Evolutionary conservation across 2,329 filamentous ascomycete genomes (phyloP).

Genomic region (Nothophaeocryptopus gaeumannii): DNA sequence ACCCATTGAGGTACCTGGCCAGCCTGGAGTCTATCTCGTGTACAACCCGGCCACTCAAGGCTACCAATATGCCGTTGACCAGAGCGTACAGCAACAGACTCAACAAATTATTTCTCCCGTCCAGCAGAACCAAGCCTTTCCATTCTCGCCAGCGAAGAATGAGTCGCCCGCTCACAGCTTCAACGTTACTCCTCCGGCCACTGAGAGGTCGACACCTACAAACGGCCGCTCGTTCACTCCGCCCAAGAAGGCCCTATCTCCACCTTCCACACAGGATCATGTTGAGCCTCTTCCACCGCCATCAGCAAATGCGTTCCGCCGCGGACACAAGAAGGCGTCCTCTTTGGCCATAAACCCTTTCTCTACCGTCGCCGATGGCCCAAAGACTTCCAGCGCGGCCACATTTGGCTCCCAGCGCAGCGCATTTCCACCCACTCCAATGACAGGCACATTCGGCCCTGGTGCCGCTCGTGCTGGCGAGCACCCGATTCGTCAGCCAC

Average conservation of each 20-base stretch:
- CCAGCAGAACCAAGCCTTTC: constrained; percentile 28
- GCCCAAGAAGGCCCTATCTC: constrained; percentile 63
- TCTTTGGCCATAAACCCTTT: constrained; percentile 63
- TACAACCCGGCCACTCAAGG: constrained; percentile 86
- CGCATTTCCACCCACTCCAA: constrained; percentile 70
- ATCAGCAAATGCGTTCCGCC: constrained; percentile 87
- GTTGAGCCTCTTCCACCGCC: constrained; percentile 76
- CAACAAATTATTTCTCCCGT: constrained; percentile 31
- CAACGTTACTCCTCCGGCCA: constrained; percentile 73
- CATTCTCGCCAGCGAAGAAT: constrained; percentile 23
- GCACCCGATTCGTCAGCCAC: constrained; percentile 88
- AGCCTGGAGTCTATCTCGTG: constrained; percentile 75
- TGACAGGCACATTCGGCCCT: constrained; percentile 84
- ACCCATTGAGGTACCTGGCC: constrained; percentile 62
- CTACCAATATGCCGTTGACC: constrained; percentile 75
- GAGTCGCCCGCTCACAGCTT: constrained; percentile 55
- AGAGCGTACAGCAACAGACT: constrained; percentile 54
- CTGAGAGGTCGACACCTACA: constrained; percentile 49
- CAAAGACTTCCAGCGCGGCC: constrained; percentile 64
- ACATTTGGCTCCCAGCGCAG: constrained; percentile 45
- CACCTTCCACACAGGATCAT: constrained; percentile 55
- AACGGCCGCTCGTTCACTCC: constrained; percentile 62
- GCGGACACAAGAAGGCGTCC: constrained; percentile 83
- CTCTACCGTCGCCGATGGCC: constrained; percentile 59
- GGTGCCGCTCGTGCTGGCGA: constrained; percentile 91